phyloP scores from a whole-genome alignment of 441 rosid species.

The Eruca vesicaria region DNA sequence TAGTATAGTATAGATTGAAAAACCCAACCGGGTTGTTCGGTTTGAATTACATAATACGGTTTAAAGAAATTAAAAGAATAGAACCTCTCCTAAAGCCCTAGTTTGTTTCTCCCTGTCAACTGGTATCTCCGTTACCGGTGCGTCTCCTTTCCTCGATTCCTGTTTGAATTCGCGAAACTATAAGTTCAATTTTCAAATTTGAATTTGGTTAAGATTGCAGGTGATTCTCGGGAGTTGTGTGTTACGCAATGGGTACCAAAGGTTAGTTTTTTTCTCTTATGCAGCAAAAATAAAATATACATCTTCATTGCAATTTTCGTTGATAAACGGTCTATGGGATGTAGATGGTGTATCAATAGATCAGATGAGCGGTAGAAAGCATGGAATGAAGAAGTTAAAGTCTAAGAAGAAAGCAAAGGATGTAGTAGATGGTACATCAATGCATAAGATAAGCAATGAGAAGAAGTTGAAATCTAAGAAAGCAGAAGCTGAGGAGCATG shows the following conservation, averaged over 20 bases:
- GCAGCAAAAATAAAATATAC: not conserved
- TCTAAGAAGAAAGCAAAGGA: conserved; percentile 40
- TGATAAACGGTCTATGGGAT: not conserved
- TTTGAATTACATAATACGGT: not conserved
- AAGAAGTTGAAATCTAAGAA: conserved; percentile 39
- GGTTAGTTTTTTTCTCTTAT: not conserved
- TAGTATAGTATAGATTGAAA: too few relatives aligned
- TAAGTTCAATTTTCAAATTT: not conserved
- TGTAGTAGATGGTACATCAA: conserved; percentile 31
- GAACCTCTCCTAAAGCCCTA: too few relatives aligned
- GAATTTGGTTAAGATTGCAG: conserved; percentile 4
- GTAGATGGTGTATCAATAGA: conserved; percentile 38
- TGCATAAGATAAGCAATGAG: conserved; percentile 32
- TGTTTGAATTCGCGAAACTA: too few relatives aligned
- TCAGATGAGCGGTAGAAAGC: conserved; percentile 33
- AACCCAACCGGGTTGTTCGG: not conserved
- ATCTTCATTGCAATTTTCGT: not conserved
- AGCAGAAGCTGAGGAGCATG: conserved; percentile 63
- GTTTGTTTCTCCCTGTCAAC: too few relatives aligned
- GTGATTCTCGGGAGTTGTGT: not conserved
- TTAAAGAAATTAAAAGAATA: too few relatives aligned
- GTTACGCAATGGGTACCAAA: conserved; percentile 36
- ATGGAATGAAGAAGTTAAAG: conserved; percentile 29
- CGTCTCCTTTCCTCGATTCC: not conserved
- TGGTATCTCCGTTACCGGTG: not conserved